Percentiles rank a stretch among this genome's conserved stretches.
phyloP scores from a whole-genome alignment of 768 basidiomycete species.

The Tulasnella sp. region DNA sequence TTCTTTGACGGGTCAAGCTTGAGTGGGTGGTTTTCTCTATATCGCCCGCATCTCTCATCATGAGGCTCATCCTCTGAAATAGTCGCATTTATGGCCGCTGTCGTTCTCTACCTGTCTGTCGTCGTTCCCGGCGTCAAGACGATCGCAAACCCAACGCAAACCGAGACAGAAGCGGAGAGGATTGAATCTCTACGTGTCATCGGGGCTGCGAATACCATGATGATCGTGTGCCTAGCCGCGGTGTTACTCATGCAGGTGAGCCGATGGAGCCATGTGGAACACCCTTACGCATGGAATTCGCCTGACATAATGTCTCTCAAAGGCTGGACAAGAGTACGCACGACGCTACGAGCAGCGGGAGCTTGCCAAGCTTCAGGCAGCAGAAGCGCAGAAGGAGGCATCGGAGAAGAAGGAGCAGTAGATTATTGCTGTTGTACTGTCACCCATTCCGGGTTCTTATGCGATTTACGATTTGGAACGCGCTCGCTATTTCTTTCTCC shows the following conservation, averaged over 20 bases:
- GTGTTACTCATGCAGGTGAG: constrained; percentile 75
- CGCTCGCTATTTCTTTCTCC: background rate
- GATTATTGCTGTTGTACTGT: constrained; percentile 10
- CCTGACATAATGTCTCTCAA: constrained; percentile 38
- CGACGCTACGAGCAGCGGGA: constrained; percentile 59
- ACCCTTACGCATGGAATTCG: constrained; percentile 12
- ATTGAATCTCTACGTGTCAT: constrained; percentile 80
- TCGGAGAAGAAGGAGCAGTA: constrained; percentile 32
- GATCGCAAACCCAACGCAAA: constrained; percentile 61
- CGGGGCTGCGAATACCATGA: constrained; percentile 85
- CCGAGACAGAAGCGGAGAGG: constrained; percentile 65
- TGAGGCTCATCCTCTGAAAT: constrained; percentile 27
- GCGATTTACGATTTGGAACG: constrained; percentile 1
- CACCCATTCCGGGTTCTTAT: background rate
- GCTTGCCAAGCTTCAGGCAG: constrained; percentile 48
- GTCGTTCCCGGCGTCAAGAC: constrained; percentile 77
- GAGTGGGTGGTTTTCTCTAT: constrained; percentile 54
- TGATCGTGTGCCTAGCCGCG: constrained; percentile 66
- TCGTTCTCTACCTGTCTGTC: constrained; percentile 82
- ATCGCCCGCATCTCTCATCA: constrained; percentile 16
- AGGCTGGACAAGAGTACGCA: constrained; percentile 89
- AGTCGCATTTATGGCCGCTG: constrained; percentile 75
- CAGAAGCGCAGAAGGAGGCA: constrained; percentile 42
- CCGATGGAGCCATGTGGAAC: constrained; percentile 36
- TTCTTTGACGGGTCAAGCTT: constrained; percentile 92